Conservation (phyloP, 306 rosid species). For the Alnus rubra region DNA sequence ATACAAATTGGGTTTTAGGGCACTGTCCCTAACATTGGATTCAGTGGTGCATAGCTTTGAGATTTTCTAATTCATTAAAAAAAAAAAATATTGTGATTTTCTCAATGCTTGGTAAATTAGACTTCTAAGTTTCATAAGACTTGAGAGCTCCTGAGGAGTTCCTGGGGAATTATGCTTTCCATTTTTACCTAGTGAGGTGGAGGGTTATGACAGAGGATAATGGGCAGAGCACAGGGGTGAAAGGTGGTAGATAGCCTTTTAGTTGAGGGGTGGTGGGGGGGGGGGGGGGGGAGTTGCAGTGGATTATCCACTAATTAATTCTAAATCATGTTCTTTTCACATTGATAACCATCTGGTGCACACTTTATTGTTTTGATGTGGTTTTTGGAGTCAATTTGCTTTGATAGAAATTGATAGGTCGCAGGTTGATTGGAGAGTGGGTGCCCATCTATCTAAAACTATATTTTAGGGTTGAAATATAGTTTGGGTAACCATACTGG, state of each 20-base stretch:
- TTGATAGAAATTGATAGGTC: too few relatives aligned
- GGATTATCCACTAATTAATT: not conserved
- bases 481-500: too few relatives aligned
- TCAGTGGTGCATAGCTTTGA: not conserved
- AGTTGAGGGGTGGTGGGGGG: not conserved
- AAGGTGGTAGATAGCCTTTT: not conserved
- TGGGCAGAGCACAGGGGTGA: not conserved
- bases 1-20: too few relatives aligned
- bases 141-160: not conserved
- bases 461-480: too few relatives aligned
- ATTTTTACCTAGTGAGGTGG: not conserved
- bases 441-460: too few relatives aligned
- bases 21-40: not conserved
- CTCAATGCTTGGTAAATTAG: not conserved
- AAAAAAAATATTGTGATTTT: too few relatives aligned
- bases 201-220: not conserved
- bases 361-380: not conserved
- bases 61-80: too few relatives aligned
- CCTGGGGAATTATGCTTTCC: not conserved
- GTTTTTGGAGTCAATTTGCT: too few relatives aligned
- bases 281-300: not conserved
- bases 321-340: not conserved
- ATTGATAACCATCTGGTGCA: not conserved
- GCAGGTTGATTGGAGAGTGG: too few relatives aligned
- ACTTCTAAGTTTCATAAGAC: not conserved